These are phyloP conservation scores for Lepiota brunneoincarnata DNA, from an alignment of 768 basidiomycete genomes.

Conservation along the genomic window DNA sequence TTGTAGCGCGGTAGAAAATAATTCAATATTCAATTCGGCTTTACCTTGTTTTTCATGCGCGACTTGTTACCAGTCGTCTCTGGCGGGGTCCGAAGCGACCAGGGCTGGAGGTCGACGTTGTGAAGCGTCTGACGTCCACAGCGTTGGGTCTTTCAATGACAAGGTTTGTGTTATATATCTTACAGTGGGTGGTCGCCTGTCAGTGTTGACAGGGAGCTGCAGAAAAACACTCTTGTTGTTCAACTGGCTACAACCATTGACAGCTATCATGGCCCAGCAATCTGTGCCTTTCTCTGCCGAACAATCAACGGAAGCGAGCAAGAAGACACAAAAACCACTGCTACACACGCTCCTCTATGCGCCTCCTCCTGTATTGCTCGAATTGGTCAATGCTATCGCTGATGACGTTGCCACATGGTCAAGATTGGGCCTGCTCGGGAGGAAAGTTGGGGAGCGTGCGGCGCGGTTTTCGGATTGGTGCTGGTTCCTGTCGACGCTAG, in stretches of 20 bases:
- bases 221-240: conserved; percentile 82
- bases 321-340: conserved; percentile 53
- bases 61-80: conserved; percentile 42
- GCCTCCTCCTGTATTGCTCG: conserved; percentile 79
- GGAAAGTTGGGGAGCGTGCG: conserved; percentile 63
- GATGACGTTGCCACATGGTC: conserved; percentile 83
- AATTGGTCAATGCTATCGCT: conserved; percentile 68
- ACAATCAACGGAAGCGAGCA: conserved; percentile 31
- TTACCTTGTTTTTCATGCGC: conserved; percentile 68
- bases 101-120: conserved; percentile 55
- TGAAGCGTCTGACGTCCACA: conserved; percentile 58
- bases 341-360: conserved; percentile 75
- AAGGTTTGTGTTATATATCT: conserved; percentile 42
- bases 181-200: conserved; percentile 1
- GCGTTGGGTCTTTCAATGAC: conserved; percentile 71
- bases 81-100: conserved; percentile 44
- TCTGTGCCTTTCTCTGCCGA: conserved; percentile 58
- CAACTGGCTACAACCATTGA: conserved; percentile 81
- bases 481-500: conserved; percentile 79
- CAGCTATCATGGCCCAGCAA: conserved; percentile 68
- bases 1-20: conserved; percentile 58
- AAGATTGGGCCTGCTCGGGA: conserved; percentile 65
- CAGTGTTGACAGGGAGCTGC: conserved; percentile 11
- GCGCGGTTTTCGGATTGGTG: conserved; percentile 82
- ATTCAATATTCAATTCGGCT: conserved; percentile 81